Evolutionary conservation across 2,329 filamentous ascomycete genomes (phyloP), one percentile per base, ranked within the genome.

Genomic region (Alternaria gaisen): DNA sequence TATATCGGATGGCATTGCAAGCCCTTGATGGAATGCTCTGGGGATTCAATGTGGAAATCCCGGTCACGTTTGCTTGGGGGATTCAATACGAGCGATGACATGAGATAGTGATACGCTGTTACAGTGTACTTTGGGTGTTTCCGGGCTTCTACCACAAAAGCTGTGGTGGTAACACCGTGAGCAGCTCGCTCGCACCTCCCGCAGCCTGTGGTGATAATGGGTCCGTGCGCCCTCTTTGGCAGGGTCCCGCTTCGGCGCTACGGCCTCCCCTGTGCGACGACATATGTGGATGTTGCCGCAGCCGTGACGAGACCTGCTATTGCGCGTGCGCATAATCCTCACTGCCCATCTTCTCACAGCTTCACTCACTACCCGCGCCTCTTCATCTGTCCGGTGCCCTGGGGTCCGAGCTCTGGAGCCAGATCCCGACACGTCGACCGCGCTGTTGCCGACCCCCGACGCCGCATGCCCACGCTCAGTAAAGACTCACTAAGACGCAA

Each of bases 401-500:
- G 47, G 54, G 57, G 65, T 53, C 67, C 65, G 65, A 71, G 67
- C 68, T 48, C 67, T 65, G 51, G 66, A 56, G 64, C 64, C 64
- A 65, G 62, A 66, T 67, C 52, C 66, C 65, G 56, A 68, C 67
- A 63, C 64, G 56, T 59, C 58, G 41, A 55, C 66, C 60, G 64
- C 66, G 52, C 59, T 56, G 53, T 61, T 64, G 65, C 69, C 69
- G 67, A 72, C 65, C 61, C 59, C 66, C 65, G 66, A 70, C 65
- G 67, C 68, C 70, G 70, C 69, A 72, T 74, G 74, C 71, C 71
- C 61, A 65, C 65, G 61, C 59, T 56, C 66, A 60, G 66, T 52
- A 65, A 16, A 61, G 61, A 63, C 56, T 64, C 68, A 61, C 66
- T 48, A 65, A 47, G 60, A 68, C 63, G 68, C 62, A 63, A 69